Percentiles rank a stretch among this genome's conserved stretches.
These are phyloP conservation scores for Sergeia podlipaevii DNA, from an alignment of 208 protist species.

Conservation along the genomic window DNA sequence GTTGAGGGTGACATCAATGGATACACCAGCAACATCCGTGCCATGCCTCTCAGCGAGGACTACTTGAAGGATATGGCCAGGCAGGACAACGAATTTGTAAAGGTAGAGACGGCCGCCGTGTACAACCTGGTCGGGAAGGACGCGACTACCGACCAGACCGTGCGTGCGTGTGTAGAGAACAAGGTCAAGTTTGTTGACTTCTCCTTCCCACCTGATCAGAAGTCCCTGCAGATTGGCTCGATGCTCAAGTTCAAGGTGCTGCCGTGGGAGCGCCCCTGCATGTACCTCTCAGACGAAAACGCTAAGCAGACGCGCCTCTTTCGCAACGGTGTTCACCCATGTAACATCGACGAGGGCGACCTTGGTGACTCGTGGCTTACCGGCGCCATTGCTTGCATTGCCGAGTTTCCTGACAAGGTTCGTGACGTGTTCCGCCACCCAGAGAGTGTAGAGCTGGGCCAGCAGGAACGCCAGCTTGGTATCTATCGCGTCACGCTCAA, in stretches of 20 bases:
- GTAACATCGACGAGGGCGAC: constrained; percentile 75
- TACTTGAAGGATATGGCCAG: constrained; percentile 63
- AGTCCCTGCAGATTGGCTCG: constrained; percentile 65
- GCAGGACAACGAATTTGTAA: constrained; percentile 44
- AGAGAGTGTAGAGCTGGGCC: constrained; percentile 36
- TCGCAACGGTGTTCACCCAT: constrained; percentile 66
- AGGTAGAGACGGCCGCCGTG: constrained; percentile 43
- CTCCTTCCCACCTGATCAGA: constrained; percentile 64
- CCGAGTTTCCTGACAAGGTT: constrained; percentile 65
- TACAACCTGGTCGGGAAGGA: constrained; percentile 39
- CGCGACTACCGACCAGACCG: constrained; percentile 44
- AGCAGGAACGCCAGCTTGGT: constrained; percentile 50
- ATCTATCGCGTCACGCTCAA: constrained; percentile 79
- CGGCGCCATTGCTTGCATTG: constrained; percentile 51
- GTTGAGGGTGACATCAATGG: constrained; percentile 48
- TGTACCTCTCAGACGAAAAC: constrained; percentile 77
- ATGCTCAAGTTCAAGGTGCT: constrained; percentile 57
- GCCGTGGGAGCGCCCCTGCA: constrained; percentile 71
- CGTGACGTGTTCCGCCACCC: constrained; percentile 72
- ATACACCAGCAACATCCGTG: constrained; percentile 67
- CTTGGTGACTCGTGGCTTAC: constrained; percentile 82
- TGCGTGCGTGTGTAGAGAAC: constrained; percentile 49
- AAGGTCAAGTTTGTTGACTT: constrained; percentile 78
- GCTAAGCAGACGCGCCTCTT: constrained; percentile 65
- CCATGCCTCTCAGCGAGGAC: constrained; percentile 48